These are phyloP conservation scores for Elymus sibiricus DNA, from an alignment of 176 grass and related monocot genomes.

Conservation along the genomic window DNA sequence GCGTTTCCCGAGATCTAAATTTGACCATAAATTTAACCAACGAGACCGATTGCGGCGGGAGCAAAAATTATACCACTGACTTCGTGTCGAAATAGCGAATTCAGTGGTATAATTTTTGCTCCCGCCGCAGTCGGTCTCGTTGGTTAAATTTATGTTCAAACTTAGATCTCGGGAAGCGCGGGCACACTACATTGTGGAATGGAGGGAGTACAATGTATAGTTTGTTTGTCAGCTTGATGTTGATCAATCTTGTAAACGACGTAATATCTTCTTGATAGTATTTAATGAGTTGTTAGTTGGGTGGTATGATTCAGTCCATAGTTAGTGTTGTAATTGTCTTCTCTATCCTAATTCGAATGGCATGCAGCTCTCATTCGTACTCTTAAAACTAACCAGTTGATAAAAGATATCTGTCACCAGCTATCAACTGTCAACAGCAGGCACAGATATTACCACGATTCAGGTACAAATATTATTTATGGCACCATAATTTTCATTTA, in stretches of 20 bases:
- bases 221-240: neutral
- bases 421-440: neutral
- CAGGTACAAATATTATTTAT: slow-evolving; percentile 1
- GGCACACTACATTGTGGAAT: too few species aligned
- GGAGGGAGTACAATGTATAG: too few species aligned
- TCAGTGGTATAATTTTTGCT: too few species aligned
- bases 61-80: too few species aligned
- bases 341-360: neutral
- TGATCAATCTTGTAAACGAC: neutral
- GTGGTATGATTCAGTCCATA: neutral
- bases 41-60: too few species aligned
- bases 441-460: neutral
- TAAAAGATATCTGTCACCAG: neutral
- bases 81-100: too few species aligned
- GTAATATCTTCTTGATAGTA: neutral
- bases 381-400: neutral
- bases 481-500: neutral
- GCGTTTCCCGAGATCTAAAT: too few species aligned
- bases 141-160: too few species aligned
- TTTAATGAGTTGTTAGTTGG: neutral
- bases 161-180: too few species aligned
- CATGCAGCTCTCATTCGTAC: neutral
- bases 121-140: too few species aligned
- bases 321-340: neutral
- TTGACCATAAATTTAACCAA: too few species aligned